Evolutionary conservation across 202 grass and related monocot species (phyloP).

Genomic region (Zoysia matrella): DNA sequence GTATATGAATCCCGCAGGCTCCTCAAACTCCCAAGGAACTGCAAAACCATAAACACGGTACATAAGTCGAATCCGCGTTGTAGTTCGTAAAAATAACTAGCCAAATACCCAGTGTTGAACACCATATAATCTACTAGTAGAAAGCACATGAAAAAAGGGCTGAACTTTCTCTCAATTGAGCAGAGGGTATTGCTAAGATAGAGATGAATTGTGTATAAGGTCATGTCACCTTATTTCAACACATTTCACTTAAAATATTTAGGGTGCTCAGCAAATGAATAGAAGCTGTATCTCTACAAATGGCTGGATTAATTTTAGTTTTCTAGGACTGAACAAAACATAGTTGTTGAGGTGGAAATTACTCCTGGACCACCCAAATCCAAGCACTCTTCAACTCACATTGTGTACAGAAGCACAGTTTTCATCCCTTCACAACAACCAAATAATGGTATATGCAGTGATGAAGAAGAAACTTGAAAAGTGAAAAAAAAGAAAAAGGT

Average conservation of each 20-base stretch:
- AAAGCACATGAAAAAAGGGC: constrained; percentile 13
- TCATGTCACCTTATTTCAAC: background rate
- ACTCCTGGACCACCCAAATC: background rate
- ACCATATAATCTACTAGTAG: background rate
- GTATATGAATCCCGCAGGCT: constrained; percentile 87
- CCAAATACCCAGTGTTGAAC: background rate
- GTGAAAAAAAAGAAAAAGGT: background rate
- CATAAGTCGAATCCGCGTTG: constrained; percentile 24
- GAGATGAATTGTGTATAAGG: background rate
- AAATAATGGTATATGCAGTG: background rate
- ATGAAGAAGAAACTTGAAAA: background rate
- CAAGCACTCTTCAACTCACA: background rate
- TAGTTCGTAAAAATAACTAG: background rate
- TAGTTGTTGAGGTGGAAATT: background rate
- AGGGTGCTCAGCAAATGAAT: background rate
- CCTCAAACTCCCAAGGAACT: constrained; percentile 96
- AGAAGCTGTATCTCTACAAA: constrained; percentile 4
- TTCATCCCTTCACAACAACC: constrained; percentile 1
- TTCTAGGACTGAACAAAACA: background rate
- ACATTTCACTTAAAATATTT: constrained; percentile 16
- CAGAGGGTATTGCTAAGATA: background rate
- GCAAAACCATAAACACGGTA: constrained; percentile 40
- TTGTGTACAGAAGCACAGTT: constrained; percentile 6
- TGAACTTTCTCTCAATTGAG: background rate
- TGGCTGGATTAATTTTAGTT: constrained; percentile 1